Evolutionary conservation across 1,284 basidiomycete genomes (phyloP), one percentile per base, ranked within the genome.

Genomic region (Coriolopsis trogii): DNA sequence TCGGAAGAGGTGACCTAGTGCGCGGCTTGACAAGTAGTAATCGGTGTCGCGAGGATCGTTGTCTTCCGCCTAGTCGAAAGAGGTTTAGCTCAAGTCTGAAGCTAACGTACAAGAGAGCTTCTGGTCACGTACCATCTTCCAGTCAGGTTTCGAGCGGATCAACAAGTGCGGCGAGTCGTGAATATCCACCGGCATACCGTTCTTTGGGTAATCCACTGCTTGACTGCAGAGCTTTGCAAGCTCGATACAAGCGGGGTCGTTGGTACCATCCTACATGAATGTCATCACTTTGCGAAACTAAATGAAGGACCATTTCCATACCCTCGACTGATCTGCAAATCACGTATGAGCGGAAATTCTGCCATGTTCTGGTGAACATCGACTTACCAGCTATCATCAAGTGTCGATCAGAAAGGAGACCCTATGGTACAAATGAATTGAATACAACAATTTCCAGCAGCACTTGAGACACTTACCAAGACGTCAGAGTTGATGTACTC

Each of bases 401-500:
- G 59, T 92, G 84, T 41, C 84, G 76, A 63, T 82, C 76, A n/a
- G 84, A 81, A 37, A 86, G 67, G 25, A 89, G 67, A 23, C 87
- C 88, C 88, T 88, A 28, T 13, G 23, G 52, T 1, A 12, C 20
- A 47, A 16, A 25, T 18, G 3, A 23, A 41, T 13, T 49, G 28
- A 40, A 16, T 5, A 10, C 9, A 7, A 6, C 13, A 1, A 25
- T 25, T 10, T 16, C 25, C 49, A 18, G 47, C 24, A 37, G n/a
- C n/a, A n/a, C n/a, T n/a, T 4, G 18, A 41, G 18, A n/a, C 12
- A 24, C 30, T 4, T 24, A 89, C 87, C 71, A 88, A 68, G 29
- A 89, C 78, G 62, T 93, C 90, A 0, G 88, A 90, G 55, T 88
- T 81, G 62, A 92, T 89, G 53, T 90, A 94, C 60, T 93, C 84